These are phyloP conservation scores for Clonostachys sp. DNA, from an alignment of 2,329 filamentous ascomycete genomes.

Conservation along the genomic window DNA sequence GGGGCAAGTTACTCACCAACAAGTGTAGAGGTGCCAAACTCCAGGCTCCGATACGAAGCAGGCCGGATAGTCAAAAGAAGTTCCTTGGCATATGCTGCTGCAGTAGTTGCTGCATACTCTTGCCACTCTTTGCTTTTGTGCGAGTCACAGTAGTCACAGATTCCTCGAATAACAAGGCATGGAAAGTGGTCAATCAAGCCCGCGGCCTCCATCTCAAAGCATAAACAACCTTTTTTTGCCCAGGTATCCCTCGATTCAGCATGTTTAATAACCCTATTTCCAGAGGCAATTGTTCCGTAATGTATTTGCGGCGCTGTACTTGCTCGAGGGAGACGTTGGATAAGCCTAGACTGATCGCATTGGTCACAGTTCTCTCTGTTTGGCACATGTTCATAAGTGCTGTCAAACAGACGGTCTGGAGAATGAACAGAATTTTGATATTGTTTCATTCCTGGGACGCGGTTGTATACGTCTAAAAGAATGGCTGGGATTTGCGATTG, in stretches of 20 bases:
- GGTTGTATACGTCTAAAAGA: not conserved
- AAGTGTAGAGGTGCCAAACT: too few relatives aligned
- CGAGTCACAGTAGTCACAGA: slow-evolving; percentile 29
- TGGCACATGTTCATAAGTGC: not conserved
- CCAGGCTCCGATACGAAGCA: too few relatives aligned
- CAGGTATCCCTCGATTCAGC: not conserved
- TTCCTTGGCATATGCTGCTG: slow-evolving; percentile 13
- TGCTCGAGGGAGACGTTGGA: not conserved
- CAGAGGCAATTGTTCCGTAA: slow-evolving; percentile 3
- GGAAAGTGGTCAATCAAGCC: slow-evolving; percentile 14
- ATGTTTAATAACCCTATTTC: slow-evolving; percentile 1
- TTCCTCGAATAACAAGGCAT: slow-evolving; percentile 25
- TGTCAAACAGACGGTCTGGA: not conserved
- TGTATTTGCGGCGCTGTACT: not conserved
- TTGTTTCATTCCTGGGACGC: not conserved
- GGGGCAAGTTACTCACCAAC: too few relatives aligned
- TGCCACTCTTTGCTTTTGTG: slow-evolving; percentile 31
- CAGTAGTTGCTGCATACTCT: slow-evolving; percentile 21
- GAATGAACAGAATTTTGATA: not conserved
- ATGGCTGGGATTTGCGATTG: not conserved
- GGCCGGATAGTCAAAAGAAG: not conserved
- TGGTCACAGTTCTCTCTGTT: not conserved
- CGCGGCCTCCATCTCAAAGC: slow-evolving; percentile 20
- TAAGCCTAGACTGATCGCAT: not conserved
- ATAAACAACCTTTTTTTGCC: slow-evolving; percentile 2